Percentiles rank a stretch among this genome's conserved stretches.
These are phyloP conservation scores for Tolypocladium endophyticum DNA, from an alignment of 2,329 filamentous ascomycete species.

Conservation along the genomic window DNA sequence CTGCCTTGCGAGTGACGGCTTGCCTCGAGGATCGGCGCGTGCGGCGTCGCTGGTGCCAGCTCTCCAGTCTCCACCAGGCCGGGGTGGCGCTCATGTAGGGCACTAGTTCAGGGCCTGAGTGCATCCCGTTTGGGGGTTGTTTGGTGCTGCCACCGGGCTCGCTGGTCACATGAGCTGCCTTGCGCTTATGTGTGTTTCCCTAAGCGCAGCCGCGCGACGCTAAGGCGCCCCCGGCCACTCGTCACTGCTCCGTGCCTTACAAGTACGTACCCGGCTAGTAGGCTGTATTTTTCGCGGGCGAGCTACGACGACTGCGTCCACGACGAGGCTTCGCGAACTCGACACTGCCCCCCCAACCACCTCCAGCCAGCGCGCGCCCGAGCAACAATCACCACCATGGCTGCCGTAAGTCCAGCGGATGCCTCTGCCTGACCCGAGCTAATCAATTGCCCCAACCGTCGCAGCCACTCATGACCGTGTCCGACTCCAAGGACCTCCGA, in stretches of 20 bases:
- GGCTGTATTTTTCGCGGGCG: slow-evolving; percentile 3
- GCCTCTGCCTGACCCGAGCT: not conserved
- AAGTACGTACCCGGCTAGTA: too few relatives aligned
- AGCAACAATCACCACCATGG: slow-evolving; percentile 27
- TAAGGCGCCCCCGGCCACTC: not conserved
- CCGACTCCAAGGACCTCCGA: slow-evolving; percentile 90
- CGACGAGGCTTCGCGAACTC: not conserved
- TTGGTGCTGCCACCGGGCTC: too few relatives aligned
- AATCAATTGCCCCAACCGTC: not conserved
- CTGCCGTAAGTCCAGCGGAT: slow-evolving; percentile 33
- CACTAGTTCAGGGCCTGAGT: not conserved
- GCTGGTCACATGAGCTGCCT: not conserved
- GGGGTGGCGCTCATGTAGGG: not conserved
- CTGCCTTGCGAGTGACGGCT: not conserved
- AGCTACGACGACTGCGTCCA: too few relatives aligned
- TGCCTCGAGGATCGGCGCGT: not conserved
- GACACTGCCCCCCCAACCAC: not conserved
- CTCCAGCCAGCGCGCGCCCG: not conserved
- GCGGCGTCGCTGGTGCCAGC: not conserved
- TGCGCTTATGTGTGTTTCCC: not conserved
- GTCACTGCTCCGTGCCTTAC: not conserved
- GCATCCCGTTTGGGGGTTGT: not conserved
- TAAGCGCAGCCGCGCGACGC: not conserved
- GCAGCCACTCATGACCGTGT: slow-evolving; percentile 63
- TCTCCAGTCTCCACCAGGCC: not conserved